These are phyloP conservation scores for Phytophthora boehmeriae DNA, from an alignment of 352 stramenopile genomes.

Conservation along the genomic window DNA sequence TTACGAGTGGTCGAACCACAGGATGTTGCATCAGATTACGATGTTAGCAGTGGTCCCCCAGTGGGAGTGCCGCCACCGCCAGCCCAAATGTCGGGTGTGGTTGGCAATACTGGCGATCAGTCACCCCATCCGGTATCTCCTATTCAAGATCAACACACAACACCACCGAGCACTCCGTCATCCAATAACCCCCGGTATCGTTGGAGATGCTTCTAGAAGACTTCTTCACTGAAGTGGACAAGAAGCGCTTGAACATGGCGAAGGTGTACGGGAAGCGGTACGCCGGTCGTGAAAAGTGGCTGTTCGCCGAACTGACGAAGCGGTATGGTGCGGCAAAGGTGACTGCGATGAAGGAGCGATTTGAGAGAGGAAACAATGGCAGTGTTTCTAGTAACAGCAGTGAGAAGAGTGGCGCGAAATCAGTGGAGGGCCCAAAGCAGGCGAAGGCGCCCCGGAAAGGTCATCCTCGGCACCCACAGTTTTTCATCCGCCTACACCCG, in stretches of 20 bases:
- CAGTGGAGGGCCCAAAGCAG: conserved; percentile 4
- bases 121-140: background rate
- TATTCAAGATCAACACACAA: conserved; percentile 5
- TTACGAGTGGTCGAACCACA: background rate
- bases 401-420: conserved; percentile 10
- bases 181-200: conserved; percentile 20
- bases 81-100: background rate
- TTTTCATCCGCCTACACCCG: conserved; percentile 32
- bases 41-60: conserved; percentile 1
- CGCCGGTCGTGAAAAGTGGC: conserved; percentile 58
- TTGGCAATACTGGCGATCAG: background rate
- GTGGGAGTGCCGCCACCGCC: background rate
- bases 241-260: conserved; percentile 64
- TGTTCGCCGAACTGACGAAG: conserved; percentile 71
- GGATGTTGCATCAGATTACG: background rate
- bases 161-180: background rate
- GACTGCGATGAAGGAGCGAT: conserved; percentile 35
- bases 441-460: conserved; percentile 26
- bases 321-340: conserved; percentile 66
- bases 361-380: conserved; percentile 19
- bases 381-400: background rate
- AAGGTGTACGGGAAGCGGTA: conserved; percentile 75
- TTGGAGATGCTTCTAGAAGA: conserved; percentile 63
- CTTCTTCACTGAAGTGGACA: conserved; percentile 73
- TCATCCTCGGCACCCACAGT: conserved; percentile 36